Conservation (phyloP, 257 asterid genomes). For the Nicotiana knightiana region DNA sequence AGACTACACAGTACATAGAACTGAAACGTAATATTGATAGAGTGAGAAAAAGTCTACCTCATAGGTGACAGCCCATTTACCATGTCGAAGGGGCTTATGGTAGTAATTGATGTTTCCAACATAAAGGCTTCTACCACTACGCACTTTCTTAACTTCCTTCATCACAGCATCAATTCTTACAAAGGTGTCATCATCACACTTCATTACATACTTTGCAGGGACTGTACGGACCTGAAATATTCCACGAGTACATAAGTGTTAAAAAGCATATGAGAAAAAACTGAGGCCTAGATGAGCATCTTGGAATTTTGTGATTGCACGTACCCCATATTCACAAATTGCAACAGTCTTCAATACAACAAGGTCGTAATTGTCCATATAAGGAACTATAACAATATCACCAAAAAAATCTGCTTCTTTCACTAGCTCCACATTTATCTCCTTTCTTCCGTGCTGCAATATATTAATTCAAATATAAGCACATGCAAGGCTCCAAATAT, state of each 20-base stretch:
- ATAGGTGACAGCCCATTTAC: constrained; percentile 98
- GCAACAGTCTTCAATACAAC: constrained; percentile 92
- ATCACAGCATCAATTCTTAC: constrained; percentile 77
- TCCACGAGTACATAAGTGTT: constrained; percentile 14
- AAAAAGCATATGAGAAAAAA: not conserved
- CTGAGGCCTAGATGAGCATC: not conserved
- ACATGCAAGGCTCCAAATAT: constrained; percentile 7
- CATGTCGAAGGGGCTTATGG: constrained; percentile 85
- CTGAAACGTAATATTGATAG: not conserved
- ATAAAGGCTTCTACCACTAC: constrained; percentile 53
- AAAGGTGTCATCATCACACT: constrained; percentile 97
- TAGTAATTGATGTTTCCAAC: constrained; percentile 88
- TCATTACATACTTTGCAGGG: constrained; percentile 77
- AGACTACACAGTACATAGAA: not conserved
- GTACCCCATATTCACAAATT: constrained; percentile 94
- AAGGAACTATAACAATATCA: constrained; percentile 87
- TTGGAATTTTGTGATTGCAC: constrained; percentile 13
- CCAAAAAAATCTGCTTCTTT: constrained; percentile 90
- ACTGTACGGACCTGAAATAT: constrained; percentile 54
- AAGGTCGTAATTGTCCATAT: constrained; percentile 92
- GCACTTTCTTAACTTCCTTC: constrained; percentile 61
- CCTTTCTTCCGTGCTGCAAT: constrained; percentile 80
- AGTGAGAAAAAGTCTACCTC: constrained; percentile 45
- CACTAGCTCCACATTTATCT: constrained; percentile 76
- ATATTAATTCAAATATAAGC: constrained; percentile 6